A percentile compares a stretch with the other conserved stretches of the same genome.
Conservation (phyloP, 768 basidiomycete genomes). For the Suillus spraguei region DNA sequence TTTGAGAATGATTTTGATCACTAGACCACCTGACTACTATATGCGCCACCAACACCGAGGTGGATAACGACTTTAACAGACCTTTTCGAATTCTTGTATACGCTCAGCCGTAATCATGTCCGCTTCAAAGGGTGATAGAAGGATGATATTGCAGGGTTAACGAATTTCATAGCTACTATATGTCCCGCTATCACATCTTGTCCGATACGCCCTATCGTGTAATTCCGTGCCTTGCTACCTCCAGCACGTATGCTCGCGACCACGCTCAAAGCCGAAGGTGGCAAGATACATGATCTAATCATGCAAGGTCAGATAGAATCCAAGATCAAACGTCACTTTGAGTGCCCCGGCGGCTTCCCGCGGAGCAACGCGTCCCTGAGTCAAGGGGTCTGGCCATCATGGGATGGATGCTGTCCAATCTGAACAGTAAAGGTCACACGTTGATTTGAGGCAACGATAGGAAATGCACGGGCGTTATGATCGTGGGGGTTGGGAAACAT, state of each 20-base stretch:
- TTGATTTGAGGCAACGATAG: background rate
- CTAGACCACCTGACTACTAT: background rate
- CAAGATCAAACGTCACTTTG: background rate
- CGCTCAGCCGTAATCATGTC: background rate
- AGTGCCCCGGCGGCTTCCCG: background rate
- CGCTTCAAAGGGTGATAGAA: background rate
- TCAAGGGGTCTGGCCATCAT: background rate
- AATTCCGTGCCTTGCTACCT: background rate
- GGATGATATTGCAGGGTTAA: background rate
- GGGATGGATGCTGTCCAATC: background rate
- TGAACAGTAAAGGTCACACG: background rate
- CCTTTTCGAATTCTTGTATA: background rate
- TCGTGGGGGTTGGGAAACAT: background rate
- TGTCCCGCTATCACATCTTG: background rate
- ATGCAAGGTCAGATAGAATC: background rate
- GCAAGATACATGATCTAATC: background rate
- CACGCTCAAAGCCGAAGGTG: background rate
- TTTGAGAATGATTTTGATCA: background rate
- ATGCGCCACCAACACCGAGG: background rate
- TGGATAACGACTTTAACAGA: background rate
- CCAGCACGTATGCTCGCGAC: background rate
- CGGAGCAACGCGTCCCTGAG: background rate
- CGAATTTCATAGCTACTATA: too few relatives aligned
- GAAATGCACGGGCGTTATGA: too few relatives aligned
- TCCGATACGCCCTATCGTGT: background rate